phyloP scores from a whole-genome alignment of 306 rosid species.

The Lupinus albus region DNA sequence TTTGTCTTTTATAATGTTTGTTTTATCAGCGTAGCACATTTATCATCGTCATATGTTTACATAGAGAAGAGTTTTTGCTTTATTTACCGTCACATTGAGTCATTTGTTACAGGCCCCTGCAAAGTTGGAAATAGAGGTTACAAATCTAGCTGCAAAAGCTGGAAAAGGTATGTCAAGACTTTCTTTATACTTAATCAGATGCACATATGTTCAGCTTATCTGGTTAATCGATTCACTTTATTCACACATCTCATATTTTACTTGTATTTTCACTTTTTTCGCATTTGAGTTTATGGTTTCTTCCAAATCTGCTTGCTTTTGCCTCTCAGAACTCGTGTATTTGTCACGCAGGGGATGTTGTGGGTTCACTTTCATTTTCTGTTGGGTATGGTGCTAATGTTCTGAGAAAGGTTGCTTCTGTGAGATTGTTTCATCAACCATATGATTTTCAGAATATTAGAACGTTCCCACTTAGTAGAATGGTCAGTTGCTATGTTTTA shows the following conservation, averaged over 20 bases:
- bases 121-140: conserved; percentile 91
- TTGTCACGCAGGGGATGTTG: conserved; percentile 75
- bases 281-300: conserved; percentile 10
- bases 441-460: conserved; percentile 51
- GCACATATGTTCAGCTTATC: conserved; percentile 12
- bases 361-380: conserved; percentile 83
- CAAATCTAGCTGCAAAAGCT: conserved; percentile 95
- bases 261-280: conserved; percentile 1
- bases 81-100: conserved; percentile 28
- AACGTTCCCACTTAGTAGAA: conserved; percentile 67
- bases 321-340: conserved; percentile 30
- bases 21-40: conserved; percentile 1
- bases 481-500: conserved; percentile 55
- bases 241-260: too few relatives aligned
- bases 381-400: conserved; percentile 75
- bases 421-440: conserved; percentile 67
- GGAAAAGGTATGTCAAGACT: conserved; percentile 74
- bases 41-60: conserved; percentile 10
- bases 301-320: conserved; percentile 25
- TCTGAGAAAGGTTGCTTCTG: conserved; percentile 77
- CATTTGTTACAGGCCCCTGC: conserved; percentile 72
- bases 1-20: conserved; percentile 1
- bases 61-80: neutral
- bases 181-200: conserved; percentile 25
- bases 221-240: neutral